These are phyloP conservation scores for Jamesozyma piceae DNA, from an alignment of 805 yeast species.

Conservation along the genomic window DNA sequence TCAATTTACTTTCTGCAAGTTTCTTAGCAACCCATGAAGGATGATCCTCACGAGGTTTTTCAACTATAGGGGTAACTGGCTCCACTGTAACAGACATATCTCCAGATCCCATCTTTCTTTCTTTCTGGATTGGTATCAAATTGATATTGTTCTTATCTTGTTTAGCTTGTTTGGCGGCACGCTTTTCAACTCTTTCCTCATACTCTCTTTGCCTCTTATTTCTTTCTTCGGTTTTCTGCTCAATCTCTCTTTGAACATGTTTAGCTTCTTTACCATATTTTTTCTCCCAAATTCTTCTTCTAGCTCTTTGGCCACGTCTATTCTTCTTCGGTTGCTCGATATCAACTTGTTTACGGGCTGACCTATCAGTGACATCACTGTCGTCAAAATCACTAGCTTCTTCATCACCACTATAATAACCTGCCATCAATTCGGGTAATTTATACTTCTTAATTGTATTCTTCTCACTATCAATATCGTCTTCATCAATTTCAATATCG, in stretches of 20 bases:
- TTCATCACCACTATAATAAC: slow-evolving; percentile 82
- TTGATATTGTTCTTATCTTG: slow-evolving; percentile 17
- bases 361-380: slow-evolving; percentile 34
- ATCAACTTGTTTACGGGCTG: slow-evolving; percentile 32
- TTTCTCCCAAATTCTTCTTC: slow-evolving; percentile 92
- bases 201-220: slow-evolving; percentile 53
- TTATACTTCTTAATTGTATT: slow-evolving; percentile 23
- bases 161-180: slow-evolving; percentile 44
- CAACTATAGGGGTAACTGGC: slow-evolving; percentile 1
- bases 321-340: slow-evolving; percentile 52
- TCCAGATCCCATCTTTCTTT: slow-evolving; percentile 3
- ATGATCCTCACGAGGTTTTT: slow-evolving; percentile 37
- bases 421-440: slow-evolving; percentile 66
- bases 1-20: slow-evolving; percentile 54
- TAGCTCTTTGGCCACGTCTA: slow-evolving; percentile 93
- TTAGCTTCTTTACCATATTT: slow-evolving; percentile 80
- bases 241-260: slow-evolving; percentile 64
- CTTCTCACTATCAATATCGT: slow-evolving; percentile 32
- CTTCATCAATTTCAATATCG: slow-evolving; percentile 32
- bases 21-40: slow-evolving; percentile 98
- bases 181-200: slow-evolving; percentile 62
- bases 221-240: slow-evolving; percentile 44
- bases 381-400: slow-evolving; percentile 41
- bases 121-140: slow-evolving; percentile 8
- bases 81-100: neutral